Percentiles rank a stretch among this genome's conserved stretches.
These are phyloP conservation scores for Bigelowiella natans DNA, from an alignment of 78 protist species.

Conservation along the genomic window DNA sequence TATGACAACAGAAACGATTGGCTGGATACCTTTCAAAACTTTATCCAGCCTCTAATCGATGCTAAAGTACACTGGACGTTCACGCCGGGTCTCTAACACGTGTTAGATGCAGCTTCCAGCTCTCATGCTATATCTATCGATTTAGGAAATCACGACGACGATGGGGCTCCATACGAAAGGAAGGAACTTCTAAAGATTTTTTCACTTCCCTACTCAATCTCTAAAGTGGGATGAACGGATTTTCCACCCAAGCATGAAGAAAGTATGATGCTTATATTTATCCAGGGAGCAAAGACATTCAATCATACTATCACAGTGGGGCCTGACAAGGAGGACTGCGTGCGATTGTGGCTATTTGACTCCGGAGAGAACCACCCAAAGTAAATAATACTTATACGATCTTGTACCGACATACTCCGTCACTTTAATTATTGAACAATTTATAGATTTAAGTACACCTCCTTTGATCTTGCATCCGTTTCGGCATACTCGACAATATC, in stretches of 20 bases:
- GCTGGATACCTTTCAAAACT: background rate
- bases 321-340: background rate
- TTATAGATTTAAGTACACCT: too few relatives aligned
- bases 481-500: too few relatives aligned
- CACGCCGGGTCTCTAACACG: too few relatives aligned
- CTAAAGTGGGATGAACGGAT: background rate
- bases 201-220: too few relatives aligned
- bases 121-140: background rate
- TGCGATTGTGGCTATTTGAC: background rate
- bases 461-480: too few relatives aligned
- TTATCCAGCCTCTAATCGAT: background rate
- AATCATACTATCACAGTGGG: background rate
- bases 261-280: background rate
- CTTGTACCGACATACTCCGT: too few relatives aligned
- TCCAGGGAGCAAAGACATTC: background rate
- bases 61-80: background rate
- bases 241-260: background rate
- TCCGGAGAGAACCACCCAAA: background rate
- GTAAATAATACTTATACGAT: too few relatives aligned
- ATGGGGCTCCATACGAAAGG: background rate
- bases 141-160: background rate
- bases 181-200: background rate
- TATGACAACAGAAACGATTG: background rate
- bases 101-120: too few relatives aligned
- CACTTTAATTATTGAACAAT: too few relatives aligned